A percentile compares a stretch with the other conserved stretches of the same genome.
Conservation (phyloP, 73 alveolate genomes). For the Stentor coeruleus region DNA sequence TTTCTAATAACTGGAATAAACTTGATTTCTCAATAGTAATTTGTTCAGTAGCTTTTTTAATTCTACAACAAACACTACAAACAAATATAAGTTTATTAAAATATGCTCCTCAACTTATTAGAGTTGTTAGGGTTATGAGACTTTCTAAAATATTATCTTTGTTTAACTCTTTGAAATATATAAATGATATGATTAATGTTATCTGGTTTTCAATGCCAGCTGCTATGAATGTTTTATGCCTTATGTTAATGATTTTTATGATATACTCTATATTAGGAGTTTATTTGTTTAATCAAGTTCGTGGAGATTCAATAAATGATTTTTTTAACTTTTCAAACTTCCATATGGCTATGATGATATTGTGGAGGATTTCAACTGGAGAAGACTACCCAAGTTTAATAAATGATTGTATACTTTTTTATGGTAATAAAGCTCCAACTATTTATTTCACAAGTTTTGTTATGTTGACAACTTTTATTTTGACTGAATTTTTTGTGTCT, state of each 20-base stretch:
- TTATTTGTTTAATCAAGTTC: slow-evolving; percentile 65
- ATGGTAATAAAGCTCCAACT: slow-evolving; percentile 76
- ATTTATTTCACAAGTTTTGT: slow-evolving; percentile 40
- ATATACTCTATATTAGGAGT: slow-evolving; percentile 85
- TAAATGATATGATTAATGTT: slow-evolving; percentile 56
- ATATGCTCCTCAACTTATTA: slow-evolving; percentile 74
- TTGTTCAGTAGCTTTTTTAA: slow-evolving; percentile 76
- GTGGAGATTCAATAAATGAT: slow-evolving; percentile 55
- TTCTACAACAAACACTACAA: slow-evolving; percentile 62
- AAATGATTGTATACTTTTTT: slow-evolving; percentile 52
- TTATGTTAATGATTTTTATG: slow-evolving; percentile 74
- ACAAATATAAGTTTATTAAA: slow-evolving; percentile 51
- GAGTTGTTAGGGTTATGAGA: slow-evolving; percentile 61
- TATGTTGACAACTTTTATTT: slow-evolving; percentile 36
- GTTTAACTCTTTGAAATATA: slow-evolving; percentile 56
- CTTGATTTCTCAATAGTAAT: slow-evolving; percentile 80
- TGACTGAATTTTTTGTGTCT: slow-evolving; percentile 58
- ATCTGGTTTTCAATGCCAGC: slow-evolving; percentile 84
- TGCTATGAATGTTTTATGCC: slow-evolving; percentile 72
- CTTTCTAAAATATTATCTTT: slow-evolving; percentile 64
- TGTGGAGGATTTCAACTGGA: slow-evolving; percentile 83
- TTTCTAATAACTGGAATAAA: slow-evolving; percentile 40
- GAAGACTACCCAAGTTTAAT: slow-evolving; percentile 78
- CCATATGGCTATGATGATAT: slow-evolving; percentile 58
- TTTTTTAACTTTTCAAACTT: slow-evolving; percentile 69